These are phyloP conservation scores for Albophoma yamanashiensis DNA, from an alignment of 2,329 filamentous ascomycete species.

Conservation along the genomic window DNA sequence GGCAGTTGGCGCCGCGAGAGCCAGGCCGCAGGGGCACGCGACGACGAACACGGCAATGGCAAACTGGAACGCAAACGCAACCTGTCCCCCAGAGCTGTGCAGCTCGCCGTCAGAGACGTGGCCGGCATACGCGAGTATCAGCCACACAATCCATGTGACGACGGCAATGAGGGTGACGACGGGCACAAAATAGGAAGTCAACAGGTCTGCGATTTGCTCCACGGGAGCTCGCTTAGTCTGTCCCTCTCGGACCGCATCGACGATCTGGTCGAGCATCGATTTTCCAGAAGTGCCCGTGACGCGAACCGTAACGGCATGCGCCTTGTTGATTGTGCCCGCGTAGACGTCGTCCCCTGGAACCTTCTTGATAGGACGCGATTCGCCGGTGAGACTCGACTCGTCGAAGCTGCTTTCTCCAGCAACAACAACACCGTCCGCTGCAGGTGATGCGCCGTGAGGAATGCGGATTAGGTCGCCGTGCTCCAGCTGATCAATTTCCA, in stretches of 20 bases:
- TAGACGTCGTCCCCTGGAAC: conserved; percentile 51
- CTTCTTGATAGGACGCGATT: conserved; percentile 60
- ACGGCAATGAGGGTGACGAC: conserved; percentile 60
- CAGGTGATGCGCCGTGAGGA: conserved; percentile 70
- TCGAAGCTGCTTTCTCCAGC: conserved; percentile 62
- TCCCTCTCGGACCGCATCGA: conserved; percentile 65
- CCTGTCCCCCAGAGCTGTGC: conserved; percentile 51
- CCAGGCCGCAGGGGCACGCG: conserved; percentile 75
- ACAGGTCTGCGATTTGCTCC: conserved; percentile 59
- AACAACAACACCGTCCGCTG: conserved; percentile 65
- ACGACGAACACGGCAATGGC: conserved; percentile 82
- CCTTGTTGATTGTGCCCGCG: conserved; percentile 67
- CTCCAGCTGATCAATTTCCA: conserved; percentile 61
- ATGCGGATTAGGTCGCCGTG: conserved; percentile 65
- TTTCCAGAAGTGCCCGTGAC: conserved; percentile 55
- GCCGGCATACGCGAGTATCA: conserved; percentile 50
- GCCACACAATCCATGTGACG: conserved; percentile 62
- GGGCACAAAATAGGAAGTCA: conserved; percentile 71
- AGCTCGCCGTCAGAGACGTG: conserved; percentile 46
- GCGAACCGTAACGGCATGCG: conserved; percentile 46
- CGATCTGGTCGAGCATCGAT: conserved; percentile 73
- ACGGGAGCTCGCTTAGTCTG: conserved; percentile 67
- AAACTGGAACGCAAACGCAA: conserved; percentile 67
- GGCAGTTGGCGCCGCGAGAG: conserved; percentile 75
- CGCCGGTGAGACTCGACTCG: conserved; percentile 81